Evolutionary conservation across 345 rosid species (phyloP).

Genomic region (Leavenworthia alabamica): DNA sequence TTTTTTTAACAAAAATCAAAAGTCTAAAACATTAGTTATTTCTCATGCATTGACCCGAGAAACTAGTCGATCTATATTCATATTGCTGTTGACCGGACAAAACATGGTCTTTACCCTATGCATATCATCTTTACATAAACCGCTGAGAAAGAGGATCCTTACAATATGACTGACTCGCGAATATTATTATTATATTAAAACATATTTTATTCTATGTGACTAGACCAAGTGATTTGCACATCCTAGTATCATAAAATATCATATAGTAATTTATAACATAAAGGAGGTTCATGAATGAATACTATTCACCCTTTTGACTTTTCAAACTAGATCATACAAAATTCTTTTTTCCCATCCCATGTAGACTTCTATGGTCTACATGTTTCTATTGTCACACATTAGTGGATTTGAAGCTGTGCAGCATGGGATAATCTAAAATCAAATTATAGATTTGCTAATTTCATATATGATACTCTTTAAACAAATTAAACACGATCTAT

Average conservation of each 20-base stretch:
- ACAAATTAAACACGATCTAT: too few relatives aligned
- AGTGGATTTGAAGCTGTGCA: too few relatives aligned
- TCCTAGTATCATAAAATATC: neutral
- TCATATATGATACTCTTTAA: too few relatives aligned
- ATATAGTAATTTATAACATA: neutral
- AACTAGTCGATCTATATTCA: neutral
- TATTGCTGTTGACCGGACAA: slow-evolving; percentile 3
- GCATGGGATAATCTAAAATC: too few relatives aligned
- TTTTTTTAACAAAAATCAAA: neutral
- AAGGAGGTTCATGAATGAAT: neutral
- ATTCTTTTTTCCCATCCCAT: neutral
- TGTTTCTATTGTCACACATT: too few relatives aligned
- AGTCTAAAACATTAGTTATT: neutral
- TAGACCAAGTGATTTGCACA: neutral
- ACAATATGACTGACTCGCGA: neutral
- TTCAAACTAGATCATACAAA: neutral
- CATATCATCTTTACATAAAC: neutral
- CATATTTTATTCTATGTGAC: neutral
- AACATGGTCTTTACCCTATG: neutral
- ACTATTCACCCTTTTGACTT: neutral
- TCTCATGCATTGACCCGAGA: slow-evolving; percentile 19
- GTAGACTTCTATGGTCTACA: too few relatives aligned
- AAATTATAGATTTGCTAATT: too few relatives aligned
- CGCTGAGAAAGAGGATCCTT: neutral
- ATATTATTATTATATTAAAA: neutral